Percentiles rank a stretch among this genome's conserved stretches.
Evolutionary conservation across 257 asterid genomes (phyloP).

Genomic region (Cordia subcordata): DNA sequence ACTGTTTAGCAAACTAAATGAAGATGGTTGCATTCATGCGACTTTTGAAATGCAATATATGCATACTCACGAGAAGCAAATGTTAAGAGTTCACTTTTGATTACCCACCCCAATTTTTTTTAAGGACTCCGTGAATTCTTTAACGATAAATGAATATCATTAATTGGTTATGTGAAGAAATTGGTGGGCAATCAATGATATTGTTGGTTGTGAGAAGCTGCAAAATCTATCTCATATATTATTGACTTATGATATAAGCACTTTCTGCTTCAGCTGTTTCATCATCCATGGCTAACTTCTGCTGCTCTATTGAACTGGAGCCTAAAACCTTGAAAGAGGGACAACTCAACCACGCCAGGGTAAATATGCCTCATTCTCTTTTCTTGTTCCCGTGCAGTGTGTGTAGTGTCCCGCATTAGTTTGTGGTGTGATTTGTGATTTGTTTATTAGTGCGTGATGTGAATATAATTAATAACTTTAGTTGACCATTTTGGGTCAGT

Average conservation of each 20-base stretch:
- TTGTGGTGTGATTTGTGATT: no score
- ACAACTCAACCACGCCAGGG: constrained; percentile 55
- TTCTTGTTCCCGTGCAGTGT: neutral
- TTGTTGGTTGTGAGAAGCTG: constrained; percentile 15
- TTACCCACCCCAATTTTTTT: constrained; percentile 28
- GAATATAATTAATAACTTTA: neutral
- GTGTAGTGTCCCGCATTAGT: neutral
- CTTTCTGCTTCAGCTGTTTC: neutral
- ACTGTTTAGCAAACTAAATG: constrained; percentile 29
- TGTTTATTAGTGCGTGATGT: neutral
- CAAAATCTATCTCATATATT: no score
- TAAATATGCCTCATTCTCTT: constrained; percentile 15
- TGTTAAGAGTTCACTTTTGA: constrained; percentile 1
- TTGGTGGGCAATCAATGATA: no score
- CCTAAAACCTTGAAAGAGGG: constrained; percentile 65
- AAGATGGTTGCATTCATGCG: neutral
- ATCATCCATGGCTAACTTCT: constrained; percentile 50
- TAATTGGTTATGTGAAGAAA: neutral
- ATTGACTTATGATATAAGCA: neutral
- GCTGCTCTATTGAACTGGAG: constrained; percentile 73
- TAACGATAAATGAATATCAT: neutral
- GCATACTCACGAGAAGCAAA: constrained; percentile 17
- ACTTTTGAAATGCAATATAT: no score
- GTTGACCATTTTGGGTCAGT: neutral
- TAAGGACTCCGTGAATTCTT: constrained; percentile 40